Evolutionary conservation across 177 flowering plant species (phyloP).

Genomic region (Vitis hybrid): DNA sequence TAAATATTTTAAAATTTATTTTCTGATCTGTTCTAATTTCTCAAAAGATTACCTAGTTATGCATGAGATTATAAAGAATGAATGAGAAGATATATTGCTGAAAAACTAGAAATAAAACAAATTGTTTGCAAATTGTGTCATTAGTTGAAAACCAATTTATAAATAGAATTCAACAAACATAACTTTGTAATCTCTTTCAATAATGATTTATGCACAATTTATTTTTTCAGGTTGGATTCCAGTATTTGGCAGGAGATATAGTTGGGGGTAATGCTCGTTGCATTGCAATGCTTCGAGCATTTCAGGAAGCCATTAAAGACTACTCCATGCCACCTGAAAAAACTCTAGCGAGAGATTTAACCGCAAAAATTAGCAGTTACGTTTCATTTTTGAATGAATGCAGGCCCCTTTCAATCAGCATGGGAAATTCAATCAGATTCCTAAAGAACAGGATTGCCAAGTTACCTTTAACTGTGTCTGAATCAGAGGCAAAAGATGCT

Average conservation of each 20-base stretch:
- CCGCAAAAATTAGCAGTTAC: conserved; percentile 76
- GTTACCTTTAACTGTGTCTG: conserved; percentile 61
- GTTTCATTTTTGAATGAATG: conserved; percentile 79
- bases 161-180: too few relatives aligned
- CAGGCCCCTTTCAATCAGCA: conserved; percentile 91
- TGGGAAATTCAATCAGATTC: conserved; percentile 91
- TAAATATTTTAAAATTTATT: too few relatives aligned
- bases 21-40: too few relatives aligned
- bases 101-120: too few relatives aligned
- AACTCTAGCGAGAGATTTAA: conserved; percentile 66
- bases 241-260: conserved; percentile 71
- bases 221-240: conserved; percentile 73
- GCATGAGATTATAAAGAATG: too few relatives aligned
- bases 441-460: conserved; percentile 68
- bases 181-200: too few relatives aligned
- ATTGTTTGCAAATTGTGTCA: too few relatives aligned
- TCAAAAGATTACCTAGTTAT: too few relatives aligned
- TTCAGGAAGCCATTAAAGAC: conserved; percentile 71
- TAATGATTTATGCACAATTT: neutral
- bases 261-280: conserved; percentile 92
- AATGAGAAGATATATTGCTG: too few relatives aligned
- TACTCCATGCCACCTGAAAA: conserved; percentile 79
- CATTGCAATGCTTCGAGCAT: conserved; percentile 90
- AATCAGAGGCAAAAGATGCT: conserved; percentile 74
- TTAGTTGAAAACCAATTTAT: too few relatives aligned